phyloP scores from a whole-genome alignment of 2,329 filamentous ascomycete genomes.

The Phaeosphaeria sp. region DNA sequence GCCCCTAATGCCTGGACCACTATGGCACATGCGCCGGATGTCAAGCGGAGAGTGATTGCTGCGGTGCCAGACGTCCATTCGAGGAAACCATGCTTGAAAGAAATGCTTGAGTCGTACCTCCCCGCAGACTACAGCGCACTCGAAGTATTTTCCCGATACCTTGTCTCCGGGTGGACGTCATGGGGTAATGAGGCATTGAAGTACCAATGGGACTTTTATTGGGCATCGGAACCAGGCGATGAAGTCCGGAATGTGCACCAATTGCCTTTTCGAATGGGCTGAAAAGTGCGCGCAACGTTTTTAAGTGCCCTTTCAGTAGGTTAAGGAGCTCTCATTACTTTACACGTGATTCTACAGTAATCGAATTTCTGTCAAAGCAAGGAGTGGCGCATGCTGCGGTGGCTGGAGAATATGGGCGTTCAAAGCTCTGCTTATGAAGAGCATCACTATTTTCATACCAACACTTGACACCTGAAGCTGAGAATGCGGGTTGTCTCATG shows the following conservation, averaged over 20 bases:
- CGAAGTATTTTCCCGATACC: slow-evolving; percentile 78
- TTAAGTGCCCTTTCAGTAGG: not conserved
- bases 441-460: too few species aligned
- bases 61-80: slow-evolving; percentile 80
- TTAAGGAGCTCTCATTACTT: too few species aligned
- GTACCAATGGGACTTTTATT: slow-evolving; percentile 68
- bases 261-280: slow-evolving; percentile 1
- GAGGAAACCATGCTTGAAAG: slow-evolving; percentile 74
- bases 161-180: slow-evolving; percentile 77
- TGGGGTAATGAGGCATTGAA: slow-evolving; percentile 78
- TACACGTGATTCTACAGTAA: too few species aligned
- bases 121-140: slow-evolving; percentile 61
- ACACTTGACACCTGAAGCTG: too few species aligned
- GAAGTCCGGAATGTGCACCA: not conserved
- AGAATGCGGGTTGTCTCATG: too few species aligned
- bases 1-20: slow-evolving; percentile 31
- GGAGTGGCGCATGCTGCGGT: too few species aligned
- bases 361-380: too few species aligned
- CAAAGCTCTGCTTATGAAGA: too few species aligned
- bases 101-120: slow-evolving; percentile 64
- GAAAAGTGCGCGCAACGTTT: not conserved
- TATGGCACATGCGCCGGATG: slow-evolving; percentile 28
- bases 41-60: slow-evolving; percentile 65
- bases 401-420: too few species aligned
- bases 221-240: slow-evolving; percentile 40